Base-by-base conservation (phyloP, 2,329 filamentous ascomycete genomes). In the Pseudocercospora eumusae region DNA sequence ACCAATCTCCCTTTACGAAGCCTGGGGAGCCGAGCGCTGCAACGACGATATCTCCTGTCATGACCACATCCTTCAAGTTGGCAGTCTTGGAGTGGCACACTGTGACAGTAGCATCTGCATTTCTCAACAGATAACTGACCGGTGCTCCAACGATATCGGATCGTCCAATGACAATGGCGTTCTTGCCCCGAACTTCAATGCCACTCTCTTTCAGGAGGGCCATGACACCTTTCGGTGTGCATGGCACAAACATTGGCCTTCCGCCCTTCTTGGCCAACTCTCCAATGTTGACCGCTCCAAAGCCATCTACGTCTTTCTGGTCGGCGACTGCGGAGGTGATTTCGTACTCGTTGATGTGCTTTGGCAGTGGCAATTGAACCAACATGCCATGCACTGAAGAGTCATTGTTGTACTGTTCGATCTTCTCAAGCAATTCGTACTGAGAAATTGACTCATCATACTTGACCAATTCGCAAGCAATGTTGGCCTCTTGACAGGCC, bases 111-210 rank as follows among this genome's bases (percentile, higher is more conserved):
- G 95, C 95, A 77, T 99, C 91, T 49, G 95, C 93, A 73, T 96
- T 96, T 77, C 93, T 95, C 69, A 99, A 83, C 68, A 99, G 83
- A 75, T 96, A 96, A 81, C 93, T 97, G 74, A 98, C 92, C 18
- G 95, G 95, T 77, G 92, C 96, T 68, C 95, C 95, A 33, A 99
- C 95, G 72, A 99, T 99, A 75, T 99, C 93, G 77, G 93, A 98
- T 63, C 95, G 86, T 54, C 95, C 95, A 55, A 99, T 82, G 15
- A 99, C 93, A 2, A 98, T 93, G 33, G 95, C 95, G 70, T 93
- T 89, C 83, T 98, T 98, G 70, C 95, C 95, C 58, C 84, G 85
- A 58, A 95, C 82, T 59, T 96, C 86, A 44, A 99, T 86, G 7
- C 92, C 93, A 20, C 89, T 87, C 76, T 95, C 91, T 75, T 91